Evolutionary conservation across 768 basidiomycete genomes (phyloP).

Genomic region (Fibroporia radiculosa): DNA sequence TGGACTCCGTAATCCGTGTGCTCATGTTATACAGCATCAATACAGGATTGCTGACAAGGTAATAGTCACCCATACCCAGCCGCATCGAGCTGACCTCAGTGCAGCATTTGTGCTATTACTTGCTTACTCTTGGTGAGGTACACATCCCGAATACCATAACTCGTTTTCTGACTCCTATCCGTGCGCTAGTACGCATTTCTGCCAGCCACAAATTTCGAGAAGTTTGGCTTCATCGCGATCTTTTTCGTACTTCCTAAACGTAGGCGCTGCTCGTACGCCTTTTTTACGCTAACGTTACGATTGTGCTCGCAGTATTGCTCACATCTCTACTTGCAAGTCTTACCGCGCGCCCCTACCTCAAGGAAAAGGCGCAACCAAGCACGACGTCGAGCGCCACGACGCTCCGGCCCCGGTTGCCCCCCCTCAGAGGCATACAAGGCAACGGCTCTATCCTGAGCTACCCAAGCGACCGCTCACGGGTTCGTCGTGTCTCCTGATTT

Average conservation of each 20-base stretch:
- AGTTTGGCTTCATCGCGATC: constrained; percentile 18
- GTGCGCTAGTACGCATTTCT: background rate
- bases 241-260: constrained; percentile 19
- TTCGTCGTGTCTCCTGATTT: too few species aligned
- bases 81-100: background rate
- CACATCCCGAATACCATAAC: too few species aligned
- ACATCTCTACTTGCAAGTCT: constrained; percentile 15
- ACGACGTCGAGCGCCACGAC: too few species aligned
- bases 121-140: constrained; percentile 18
- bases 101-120: constrained; percentile 11
- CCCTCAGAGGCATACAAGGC: too few species aligned
- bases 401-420: too few species aligned
- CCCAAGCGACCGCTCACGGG: too few species aligned
- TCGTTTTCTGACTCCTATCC: too few species aligned
- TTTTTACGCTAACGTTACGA: too few species aligned
- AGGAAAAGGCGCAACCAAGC: too few species aligned
- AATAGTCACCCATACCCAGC: background rate
- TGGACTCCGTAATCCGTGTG: constrained; percentile 13
- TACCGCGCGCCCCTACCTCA: too few species aligned
- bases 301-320: constrained; percentile 9
- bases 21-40: constrained; percentile 21
- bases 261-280: constrained; percentile 6
- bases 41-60: constrained; percentile 20
- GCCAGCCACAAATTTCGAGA: constrained; percentile 14
- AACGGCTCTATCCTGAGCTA: too few species aligned